Evolutionary conservation across 2,329 filamentous ascomycete genomes (phyloP), one percentile per base, ranked within the genome.

Genomic region (Cladophialophora carrionii): DNA sequence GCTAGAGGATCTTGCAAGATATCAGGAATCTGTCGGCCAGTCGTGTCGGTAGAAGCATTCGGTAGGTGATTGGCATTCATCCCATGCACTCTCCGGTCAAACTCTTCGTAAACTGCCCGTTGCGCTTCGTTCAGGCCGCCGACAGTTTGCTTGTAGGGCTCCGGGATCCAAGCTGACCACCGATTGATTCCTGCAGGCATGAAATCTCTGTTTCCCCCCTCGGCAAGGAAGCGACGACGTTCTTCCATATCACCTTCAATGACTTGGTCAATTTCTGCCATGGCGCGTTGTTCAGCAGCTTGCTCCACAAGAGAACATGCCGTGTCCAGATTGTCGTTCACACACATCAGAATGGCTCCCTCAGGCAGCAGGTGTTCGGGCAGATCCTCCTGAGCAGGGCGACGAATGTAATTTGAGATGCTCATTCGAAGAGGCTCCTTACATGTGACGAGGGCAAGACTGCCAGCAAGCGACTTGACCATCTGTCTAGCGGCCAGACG

Each of bases 391-490:
- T 85, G 84, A 63, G 84, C 81, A 61, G 91, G 88, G 43, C 96
- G 84, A n/a, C 95, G 90, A 76, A 99, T 92, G 75, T 98, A 96
- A 78, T 98, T 99, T 61, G 90, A 96, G 78, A 99, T 96, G 79
- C 96, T 98, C 77, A 96, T 95, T 66, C 95, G 88, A 17, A 99
- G 83, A 17, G 95, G 95, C 76, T 99, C 95, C 78, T 98, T 99
- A 75, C 93, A 98, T 3, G 95, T 99, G n/a, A 99, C 95, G 34
- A 97, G 84, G 14, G 95, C 95, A 62, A 99, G 84, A 73, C 92
- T 96, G 46, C 95, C 95, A 26, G 95, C 94, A 29, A 96, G 90
- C 57, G 93, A 90, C 78, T 96, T 95, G 53, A 96, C 95, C 87
- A 98, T 96, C 68, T 89, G 96, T 71, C 96, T 88, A 3, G 95